phyloP scores from a whole-genome alignment of 345 rosid genomes.

The Fremontodendron californicum region DNA sequence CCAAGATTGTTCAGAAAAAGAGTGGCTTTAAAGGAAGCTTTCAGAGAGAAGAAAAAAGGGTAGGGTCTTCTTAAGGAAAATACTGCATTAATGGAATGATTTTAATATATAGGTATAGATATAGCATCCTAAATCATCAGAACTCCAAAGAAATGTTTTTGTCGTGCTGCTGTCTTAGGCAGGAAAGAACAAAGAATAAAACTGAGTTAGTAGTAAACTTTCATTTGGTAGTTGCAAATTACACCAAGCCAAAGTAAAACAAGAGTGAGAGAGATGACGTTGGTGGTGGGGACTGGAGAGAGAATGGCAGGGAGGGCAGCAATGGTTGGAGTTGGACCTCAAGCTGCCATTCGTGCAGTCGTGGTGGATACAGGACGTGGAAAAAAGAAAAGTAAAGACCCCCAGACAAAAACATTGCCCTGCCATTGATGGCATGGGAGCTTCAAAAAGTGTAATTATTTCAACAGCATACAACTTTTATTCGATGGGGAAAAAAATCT shows the following conservation, averaged over 20 bases:
- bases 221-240: too few relatives aligned
- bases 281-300: too few relatives aligned
- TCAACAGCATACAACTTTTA: not conserved
- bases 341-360: not conserved
- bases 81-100: conserved; percentile 17
- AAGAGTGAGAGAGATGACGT: too few relatives aligned
- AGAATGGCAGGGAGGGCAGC: not conserved
- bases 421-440: too few relatives aligned
- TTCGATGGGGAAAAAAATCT: not conserved
- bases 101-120: too few relatives aligned
- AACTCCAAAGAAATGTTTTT: not conserved
- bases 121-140: not conserved
- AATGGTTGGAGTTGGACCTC: not conserved
- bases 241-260: too few relatives aligned
- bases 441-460: not conserved
- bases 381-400: not conserved
- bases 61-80: not conserved
- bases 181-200: not conserved
- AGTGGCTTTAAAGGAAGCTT: not conserved
- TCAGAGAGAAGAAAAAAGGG: not conserved
- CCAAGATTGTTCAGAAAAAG: not conserved
- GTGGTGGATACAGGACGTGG: not conserved
- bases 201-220: too few relatives aligned
- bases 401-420: not conserved
- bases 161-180: not conserved